Evolutionary conservation across 139 green algal genomes (phyloP).

Genomic region (Micromonas commoda): DNA sequence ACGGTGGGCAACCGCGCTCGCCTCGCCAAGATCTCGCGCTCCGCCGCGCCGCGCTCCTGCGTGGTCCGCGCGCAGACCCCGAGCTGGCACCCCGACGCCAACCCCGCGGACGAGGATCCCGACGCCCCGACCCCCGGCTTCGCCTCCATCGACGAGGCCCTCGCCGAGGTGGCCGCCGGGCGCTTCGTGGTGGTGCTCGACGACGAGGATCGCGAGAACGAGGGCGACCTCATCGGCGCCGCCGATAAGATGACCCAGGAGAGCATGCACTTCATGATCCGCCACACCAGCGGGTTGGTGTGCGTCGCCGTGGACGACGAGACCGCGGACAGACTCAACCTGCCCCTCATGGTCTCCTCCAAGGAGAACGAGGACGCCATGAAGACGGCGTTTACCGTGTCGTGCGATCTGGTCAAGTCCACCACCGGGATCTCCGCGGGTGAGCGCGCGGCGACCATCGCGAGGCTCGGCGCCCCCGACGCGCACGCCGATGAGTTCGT

Average conservation of each 20-base stretch:
- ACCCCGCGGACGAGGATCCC: neutral
- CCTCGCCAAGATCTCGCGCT: neutral
- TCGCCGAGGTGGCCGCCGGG: conserved; percentile 5
- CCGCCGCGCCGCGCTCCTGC: no score
- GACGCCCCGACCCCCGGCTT: conserved; percentile 20
- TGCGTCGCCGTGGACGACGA: conserved; percentile 59
- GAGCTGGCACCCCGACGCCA: neutral
- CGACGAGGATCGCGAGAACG: conserved; percentile 94
- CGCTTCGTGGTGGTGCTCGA: conserved; percentile 92
- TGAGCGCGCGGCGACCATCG: conserved; percentile 75
- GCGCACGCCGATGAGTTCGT: conserved; percentile 59
- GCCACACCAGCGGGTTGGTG: conserved; percentile 82
- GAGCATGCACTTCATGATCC: conserved; percentile 71
- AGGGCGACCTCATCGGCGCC: conserved; percentile 94
- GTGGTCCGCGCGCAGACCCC: neutral
- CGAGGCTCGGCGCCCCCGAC: conserved; percentile 58
- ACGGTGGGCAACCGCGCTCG: no score
- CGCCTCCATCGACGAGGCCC: neutral
- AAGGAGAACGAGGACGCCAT: conserved; percentile 80
- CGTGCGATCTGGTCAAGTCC: conserved; percentile 75
- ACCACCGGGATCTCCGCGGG: conserved; percentile 88
- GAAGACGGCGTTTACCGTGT: conserved; percentile 93
- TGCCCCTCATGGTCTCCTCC: conserved; percentile 88
- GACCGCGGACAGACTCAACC: conserved; percentile 65
- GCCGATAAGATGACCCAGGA: conserved; percentile 53